Conservation (phyloP, 2,329 filamentous ascomycete genomes). For the Cryphonectria japonica region DNA sequence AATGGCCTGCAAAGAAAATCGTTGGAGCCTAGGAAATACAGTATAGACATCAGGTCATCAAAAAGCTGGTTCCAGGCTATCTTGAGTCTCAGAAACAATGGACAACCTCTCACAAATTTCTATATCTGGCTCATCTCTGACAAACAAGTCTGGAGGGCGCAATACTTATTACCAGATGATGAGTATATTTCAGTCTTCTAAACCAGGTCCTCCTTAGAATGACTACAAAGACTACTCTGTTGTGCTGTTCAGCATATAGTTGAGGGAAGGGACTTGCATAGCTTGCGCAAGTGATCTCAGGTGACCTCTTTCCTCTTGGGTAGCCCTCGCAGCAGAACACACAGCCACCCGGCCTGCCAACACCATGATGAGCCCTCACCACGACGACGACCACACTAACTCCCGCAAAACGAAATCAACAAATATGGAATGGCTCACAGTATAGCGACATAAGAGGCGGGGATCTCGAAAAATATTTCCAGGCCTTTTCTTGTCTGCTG, state of each 20-base stretch:
- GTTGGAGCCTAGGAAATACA: not conserved
- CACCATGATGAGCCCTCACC: not conserved
- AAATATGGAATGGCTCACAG: not conserved
- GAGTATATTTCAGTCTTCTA: not conserved
- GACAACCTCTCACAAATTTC: no score
- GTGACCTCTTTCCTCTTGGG: not conserved
- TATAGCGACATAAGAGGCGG: not conserved
- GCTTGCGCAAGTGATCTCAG: not conserved
- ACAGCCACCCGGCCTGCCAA: not conserved
- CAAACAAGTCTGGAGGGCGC: not conserved
- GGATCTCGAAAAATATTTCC: not conserved
- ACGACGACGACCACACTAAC: not conserved
- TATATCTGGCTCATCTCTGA: not conserved
- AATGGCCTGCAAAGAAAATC: not conserved
- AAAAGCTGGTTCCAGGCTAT: not conserved
- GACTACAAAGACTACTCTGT: not conserved
- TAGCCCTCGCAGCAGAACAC: not conserved
- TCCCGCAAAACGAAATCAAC: not conserved
- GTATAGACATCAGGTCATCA: not conserved
- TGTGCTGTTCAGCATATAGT: not conserved
- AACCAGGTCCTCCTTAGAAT: not conserved
- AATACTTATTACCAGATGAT: not conserved
- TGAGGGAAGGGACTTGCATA: not conserved
- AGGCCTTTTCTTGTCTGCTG: not conserved
- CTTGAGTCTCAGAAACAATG: not conserved